A percentile compares a stretch with the other conserved stretches of the same genome.
phyloP scores from a whole-genome alignment of 805 yeast genomes.

The Candida glaebosa region DNA sequence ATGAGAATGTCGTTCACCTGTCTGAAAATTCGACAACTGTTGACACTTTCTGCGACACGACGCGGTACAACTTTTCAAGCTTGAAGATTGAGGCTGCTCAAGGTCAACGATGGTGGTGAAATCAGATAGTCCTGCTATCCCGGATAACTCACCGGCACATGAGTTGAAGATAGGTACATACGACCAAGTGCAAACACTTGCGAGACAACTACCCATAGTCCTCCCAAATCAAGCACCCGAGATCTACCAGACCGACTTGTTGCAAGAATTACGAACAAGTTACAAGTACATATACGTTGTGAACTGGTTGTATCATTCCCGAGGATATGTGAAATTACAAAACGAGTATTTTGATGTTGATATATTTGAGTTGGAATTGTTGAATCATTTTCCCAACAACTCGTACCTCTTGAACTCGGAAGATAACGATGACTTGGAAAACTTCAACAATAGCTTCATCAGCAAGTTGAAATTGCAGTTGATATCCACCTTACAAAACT shows the following conservation, averaged over 20 bases:
- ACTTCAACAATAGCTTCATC: conserved; percentile 20
- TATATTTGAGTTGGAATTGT: conserved; percentile 58
- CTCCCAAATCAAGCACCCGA: conserved; percentile 17
- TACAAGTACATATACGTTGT: conserved; percentile 29
- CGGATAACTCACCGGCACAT: neutral
- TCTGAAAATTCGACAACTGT: no score
- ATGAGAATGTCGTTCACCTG: no score
- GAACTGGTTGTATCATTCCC: conserved; percentile 56
- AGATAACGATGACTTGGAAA: conserved; percentile 1
- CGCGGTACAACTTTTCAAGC: neutral
- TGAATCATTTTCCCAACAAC: conserved; percentile 19
- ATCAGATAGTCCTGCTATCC: conserved; percentile 1
- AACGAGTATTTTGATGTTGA: conserved; percentile 56
- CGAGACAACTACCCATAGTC: conserved; percentile 17
- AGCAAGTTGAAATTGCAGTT: conserved; percentile 43
- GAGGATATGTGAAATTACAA: conserved; percentile 48
- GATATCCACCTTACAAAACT: conserved; percentile 37
- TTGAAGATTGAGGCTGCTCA: neutral
- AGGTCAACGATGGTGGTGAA: neutral
- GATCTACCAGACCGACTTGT: conserved; percentile 7
- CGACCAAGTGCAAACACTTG: conserved; percentile 16
- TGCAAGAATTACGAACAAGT: conserved; percentile 14
- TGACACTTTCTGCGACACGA: no score
- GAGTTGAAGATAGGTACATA: conserved; percentile 11
- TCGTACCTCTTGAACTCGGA: conserved; percentile 4